Evolutionary conservation across 2,329 filamentous ascomycete genomes (phyloP).

Genomic region (Plectosphaerella sp.): DNA sequence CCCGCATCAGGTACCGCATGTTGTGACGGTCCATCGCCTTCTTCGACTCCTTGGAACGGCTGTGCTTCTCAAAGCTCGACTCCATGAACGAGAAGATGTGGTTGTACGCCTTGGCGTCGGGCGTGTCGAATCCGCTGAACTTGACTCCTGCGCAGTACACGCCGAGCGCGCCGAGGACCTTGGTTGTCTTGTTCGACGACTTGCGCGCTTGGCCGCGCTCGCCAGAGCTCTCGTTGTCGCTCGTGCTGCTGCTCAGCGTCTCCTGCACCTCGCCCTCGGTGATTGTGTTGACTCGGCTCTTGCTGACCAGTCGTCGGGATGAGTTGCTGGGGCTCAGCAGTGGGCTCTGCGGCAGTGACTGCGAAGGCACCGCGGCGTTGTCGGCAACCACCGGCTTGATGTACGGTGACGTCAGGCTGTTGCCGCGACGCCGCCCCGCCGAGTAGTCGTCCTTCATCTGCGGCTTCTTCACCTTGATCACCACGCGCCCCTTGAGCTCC

Average conservation of each 20-base stretch:
- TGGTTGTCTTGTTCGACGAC: slow-evolving; percentile 79
- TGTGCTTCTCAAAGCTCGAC: slow-evolving; percentile 77
- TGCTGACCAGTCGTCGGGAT: slow-evolving; percentile 42
- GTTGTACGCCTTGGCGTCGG: slow-evolving; percentile 82
- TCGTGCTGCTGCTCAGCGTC: slow-evolving; percentile 57
- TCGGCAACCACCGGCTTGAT: slow-evolving; percentile 60
- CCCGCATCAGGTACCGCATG: slow-evolving; percentile 83
- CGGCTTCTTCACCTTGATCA: slow-evolving; percentile 89
- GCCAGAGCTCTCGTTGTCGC: slow-evolving; percentile 72
- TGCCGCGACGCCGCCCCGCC: slow-evolving; percentile 48
- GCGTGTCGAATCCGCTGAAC: slow-evolving; percentile 72
- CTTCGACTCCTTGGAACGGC: slow-evolving; percentile 71
- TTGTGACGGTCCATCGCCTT: slow-evolving; percentile 83
- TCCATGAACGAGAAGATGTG: slow-evolving; percentile 96
- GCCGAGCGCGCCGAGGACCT: slow-evolving; percentile 77
- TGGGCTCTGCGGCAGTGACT: slow-evolving; percentile 50
- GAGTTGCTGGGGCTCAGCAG: slow-evolving; percentile 47
- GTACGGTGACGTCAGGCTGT: slow-evolving; percentile 76
- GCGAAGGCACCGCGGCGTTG: slow-evolving; percentile 44
- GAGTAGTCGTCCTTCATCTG: slow-evolving; percentile 37
- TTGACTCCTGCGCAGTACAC: slow-evolving; percentile 74
- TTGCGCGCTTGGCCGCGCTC: slow-evolving; percentile 53
- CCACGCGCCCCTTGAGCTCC: slow-evolving; percentile 74
- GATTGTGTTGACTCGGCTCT: slow-evolving; percentile 53
- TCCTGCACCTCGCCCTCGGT: slow-evolving; percentile 53